Base-by-base conservation (phyloP, 805 yeast genomes). In the Teunomyces funiuensis region DNA sequence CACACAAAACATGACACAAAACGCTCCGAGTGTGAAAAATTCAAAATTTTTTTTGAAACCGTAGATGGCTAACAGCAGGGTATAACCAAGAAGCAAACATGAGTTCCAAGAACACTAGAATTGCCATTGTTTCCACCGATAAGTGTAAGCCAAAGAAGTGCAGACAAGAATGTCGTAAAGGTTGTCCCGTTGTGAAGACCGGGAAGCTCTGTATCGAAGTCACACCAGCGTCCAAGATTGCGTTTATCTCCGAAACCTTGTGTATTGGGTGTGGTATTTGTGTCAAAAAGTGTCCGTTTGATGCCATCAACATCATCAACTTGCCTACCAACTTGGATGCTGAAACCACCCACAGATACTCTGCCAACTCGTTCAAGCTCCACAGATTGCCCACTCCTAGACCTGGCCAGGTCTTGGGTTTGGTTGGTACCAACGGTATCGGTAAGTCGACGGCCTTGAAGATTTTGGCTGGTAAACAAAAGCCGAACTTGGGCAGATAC, bases 261-360 rank as follows among this genome's bases (percentile, higher is more conserved):
- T 93, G 99, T 77, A 91, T 93, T 56, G 99, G 99, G 64, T 93
- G 99, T 77, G 99, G 99, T 89, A 93, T 93, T 55, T 93, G 99
- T 79, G 96, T 90, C 40, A 93, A 93, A 69, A 93, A 89, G 65
- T 93, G 99, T 71, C 99, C 99, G 22, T 93, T 93, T 61, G 96
- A 91, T 58, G 99, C 99, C 49, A 90, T 93, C 58, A 85, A 80
- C 60, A 93, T 93, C 62, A 93, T 93, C 73, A 93, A 93, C 62
- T 76, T 93, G 64, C 99, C 99, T 50, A 91, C 98, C 13, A 90
- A 93, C 65, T 77, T 93, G 62, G 98, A 91, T 41, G 71, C 75
- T 37, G 91, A 93, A 65, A 95, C 90, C 42, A 89, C 98, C 28
- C 98, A 93, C 68, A 82, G 99, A 74, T 93, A 93, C 68, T 88